A percentile compares a stretch with the other conserved stretches of the same genome.
These are phyloP conservation scores for Zea luxurians DNA, from an alignment of 176 grass and related monocot species.

Conservation along the genomic window DNA sequence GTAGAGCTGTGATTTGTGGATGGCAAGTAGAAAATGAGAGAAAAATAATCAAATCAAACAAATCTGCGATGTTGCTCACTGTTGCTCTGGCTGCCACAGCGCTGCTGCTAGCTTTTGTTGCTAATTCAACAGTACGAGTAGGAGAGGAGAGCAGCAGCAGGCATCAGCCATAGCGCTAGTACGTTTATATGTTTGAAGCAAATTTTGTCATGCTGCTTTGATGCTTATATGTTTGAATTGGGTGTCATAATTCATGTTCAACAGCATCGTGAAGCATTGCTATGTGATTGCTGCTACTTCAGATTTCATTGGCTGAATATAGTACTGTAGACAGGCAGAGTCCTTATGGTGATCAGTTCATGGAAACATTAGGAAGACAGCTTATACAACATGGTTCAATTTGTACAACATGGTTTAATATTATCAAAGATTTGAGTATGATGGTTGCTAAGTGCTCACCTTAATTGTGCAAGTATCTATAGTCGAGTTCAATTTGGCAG, in stretches of 20 bases:
- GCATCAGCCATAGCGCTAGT: too few species aligned
- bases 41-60: too few species aligned
- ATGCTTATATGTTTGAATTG: constrained; percentile 50
- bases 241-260: constrained; percentile 94
- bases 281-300: constrained; percentile 58
- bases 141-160: too few species aligned
- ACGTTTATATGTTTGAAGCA: too few species aligned
- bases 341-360: constrained; percentile 61
- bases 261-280: constrained; percentile 64
- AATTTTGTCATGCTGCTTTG: too few species aligned
- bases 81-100: too few species aligned
- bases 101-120: too few species aligned
- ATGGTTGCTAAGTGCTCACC: constrained; percentile 40
- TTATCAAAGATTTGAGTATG: constrained; percentile 37
- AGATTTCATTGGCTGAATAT: constrained; percentile 56
- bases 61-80: too few species aligned
- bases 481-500: constrained; percentile 28
- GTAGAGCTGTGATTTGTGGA: too few species aligned
- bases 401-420: constrained; percentile 23
- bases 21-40: too few species aligned
- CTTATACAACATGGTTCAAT: constrained; percentile 47
- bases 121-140: too few species aligned
- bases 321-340: constrained; percentile 60
- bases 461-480: constrained; percentile 34
- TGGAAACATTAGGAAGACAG: constrained; percentile 50